A percentile compares a stretch with the other conserved stretches of the same genome.
Evolutionary conservation across 176 grass and related monocot species (phyloP).

Genomic region (Alloteropsis semialata): DNA sequence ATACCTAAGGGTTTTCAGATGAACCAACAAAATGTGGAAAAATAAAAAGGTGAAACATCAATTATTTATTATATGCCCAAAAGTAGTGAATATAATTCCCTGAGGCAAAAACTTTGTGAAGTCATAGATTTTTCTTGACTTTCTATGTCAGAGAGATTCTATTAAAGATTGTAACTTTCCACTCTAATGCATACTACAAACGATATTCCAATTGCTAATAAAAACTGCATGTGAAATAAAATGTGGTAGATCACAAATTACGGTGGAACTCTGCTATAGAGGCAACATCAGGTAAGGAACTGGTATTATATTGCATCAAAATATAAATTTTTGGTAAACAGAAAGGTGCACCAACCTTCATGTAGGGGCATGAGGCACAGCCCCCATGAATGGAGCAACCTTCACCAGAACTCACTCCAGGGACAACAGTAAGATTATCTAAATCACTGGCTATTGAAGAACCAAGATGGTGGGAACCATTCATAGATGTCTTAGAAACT

Average conservation of each 20-base stretch:
- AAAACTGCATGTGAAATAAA: background rate
- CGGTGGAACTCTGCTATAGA: background rate
- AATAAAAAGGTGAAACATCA: background rate
- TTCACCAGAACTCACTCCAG: constrained; percentile 80
- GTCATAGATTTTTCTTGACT: background rate
- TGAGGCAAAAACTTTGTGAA: background rate
- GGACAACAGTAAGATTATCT: constrained; percentile 61
- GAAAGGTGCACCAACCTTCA: constrained; percentile 63
- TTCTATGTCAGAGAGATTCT: background rate
- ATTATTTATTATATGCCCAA: background rate
- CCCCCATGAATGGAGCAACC: constrained; percentile 98
- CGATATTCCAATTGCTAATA: background rate
- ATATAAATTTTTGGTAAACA: background rate
- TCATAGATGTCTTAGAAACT: constrained; percentile 56
- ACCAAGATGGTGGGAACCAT: constrained; percentile 38
- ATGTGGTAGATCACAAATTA: background rate
- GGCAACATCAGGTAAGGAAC: background rate
- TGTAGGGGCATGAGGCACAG: constrained; percentile 95
- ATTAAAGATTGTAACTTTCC: background rate
- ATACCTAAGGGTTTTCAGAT: background rate
- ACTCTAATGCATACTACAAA: background rate
- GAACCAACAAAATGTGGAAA: background rate
- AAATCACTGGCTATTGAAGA: constrained; percentile 41
- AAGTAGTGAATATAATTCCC: background rate
- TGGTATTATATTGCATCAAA: constrained; percentile 19